These are phyloP conservation scores for Borealophlyctis nickersoniae DNA, from an alignment of 192 early-diverging fungal genomes.

Conservation along the genomic window DNA sequence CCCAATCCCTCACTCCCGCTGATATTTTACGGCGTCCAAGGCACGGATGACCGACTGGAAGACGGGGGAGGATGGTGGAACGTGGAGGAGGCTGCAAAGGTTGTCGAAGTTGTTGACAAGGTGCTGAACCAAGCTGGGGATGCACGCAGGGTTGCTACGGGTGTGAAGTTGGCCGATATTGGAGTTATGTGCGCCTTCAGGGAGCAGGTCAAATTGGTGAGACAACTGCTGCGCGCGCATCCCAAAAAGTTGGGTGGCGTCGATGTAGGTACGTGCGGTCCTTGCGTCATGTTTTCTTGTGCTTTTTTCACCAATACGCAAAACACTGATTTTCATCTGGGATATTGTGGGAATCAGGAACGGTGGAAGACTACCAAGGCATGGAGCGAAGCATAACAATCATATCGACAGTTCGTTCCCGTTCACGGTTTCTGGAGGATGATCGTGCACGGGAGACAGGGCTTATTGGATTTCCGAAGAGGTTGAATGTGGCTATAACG, in stretches of 20 bases:
- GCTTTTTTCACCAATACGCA: neutral
- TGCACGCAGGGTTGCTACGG: neutral
- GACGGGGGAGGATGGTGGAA: conserved; percentile 50
- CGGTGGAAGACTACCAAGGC: conserved; percentile 42
- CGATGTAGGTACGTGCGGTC: neutral
- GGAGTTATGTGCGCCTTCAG: conserved; percentile 57
- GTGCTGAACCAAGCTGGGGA: conserved; percentile 19
- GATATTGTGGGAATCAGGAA: neutral
- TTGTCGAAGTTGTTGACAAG: conserved; percentile 34
- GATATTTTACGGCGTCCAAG: conserved; percentile 46
- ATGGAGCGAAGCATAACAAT: conserved; percentile 32
- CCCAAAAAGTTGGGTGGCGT: neutral
- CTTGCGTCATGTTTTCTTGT: neutral
- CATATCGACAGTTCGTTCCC: conserved; percentile 29
- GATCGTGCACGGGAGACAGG: conserved; percentile 31
- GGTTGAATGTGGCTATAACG: conserved; percentile 47
- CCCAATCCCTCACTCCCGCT: conserved; percentile 49
- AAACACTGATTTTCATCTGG: neutral
- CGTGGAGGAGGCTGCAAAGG: conserved; percentile 38
- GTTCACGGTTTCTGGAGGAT: conserved; percentile 14
- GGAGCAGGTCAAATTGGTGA: conserved; percentile 18
- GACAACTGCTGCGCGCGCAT: neutral
- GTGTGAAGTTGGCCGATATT: conserved; percentile 41
- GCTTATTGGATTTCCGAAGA: conserved; percentile 40
- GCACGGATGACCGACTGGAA: conserved; percentile 35